phyloP scores from a whole-genome alignment of 2,329 filamentous ascomycete genomes.

The Myriangium duriaei region DNA sequence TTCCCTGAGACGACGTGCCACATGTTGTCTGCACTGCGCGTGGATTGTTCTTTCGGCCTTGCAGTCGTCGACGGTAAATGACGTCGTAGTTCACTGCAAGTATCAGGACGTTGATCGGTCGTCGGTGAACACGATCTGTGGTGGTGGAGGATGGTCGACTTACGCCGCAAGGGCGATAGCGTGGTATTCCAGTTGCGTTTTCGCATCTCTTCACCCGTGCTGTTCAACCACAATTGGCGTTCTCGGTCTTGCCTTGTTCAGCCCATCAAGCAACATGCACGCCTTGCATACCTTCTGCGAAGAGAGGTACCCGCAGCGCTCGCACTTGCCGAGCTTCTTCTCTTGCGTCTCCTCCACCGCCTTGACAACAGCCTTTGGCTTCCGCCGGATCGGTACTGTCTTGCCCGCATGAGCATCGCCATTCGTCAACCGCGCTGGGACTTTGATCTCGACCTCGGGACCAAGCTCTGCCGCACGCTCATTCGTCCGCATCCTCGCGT shows the following conservation, averaged over 20 bases:
- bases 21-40: too few relatives aligned
- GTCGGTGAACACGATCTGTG: too few relatives aligned
- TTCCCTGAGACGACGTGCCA: too few relatives aligned
- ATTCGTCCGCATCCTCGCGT: slow-evolving; percentile 55
- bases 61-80: too few relatives aligned
- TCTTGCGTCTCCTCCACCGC: not conserved
- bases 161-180: too few relatives aligned
- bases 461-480: slow-evolving; percentile 41
- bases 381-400: slow-evolving; percentile 19
- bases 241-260: slow-evolving; percentile 60
- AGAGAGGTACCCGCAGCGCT: slow-evolving; percentile 86
- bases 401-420: slow-evolving; percentile 1
- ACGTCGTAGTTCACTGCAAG: too few relatives aligned
- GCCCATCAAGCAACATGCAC: slow-evolving; percentile 72
- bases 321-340: slow-evolving; percentile 67
- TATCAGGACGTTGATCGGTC: too few relatives aligned
- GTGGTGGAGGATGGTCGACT: too few relatives aligned
- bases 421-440: slow-evolving; percentile 15
- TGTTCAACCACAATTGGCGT: slow-evolving; percentile 24
- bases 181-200: not conserved
- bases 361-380: slow-evolving; percentile 4
- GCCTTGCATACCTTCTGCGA: slow-evolving; percentile 92
- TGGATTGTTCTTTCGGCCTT: too few relatives aligned
- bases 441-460: slow-evolving; percentile 53
- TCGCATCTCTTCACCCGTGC: slow-evolving; percentile 2